These are phyloP conservation scores for Colletotrichum acutatum DNA, from an alignment of 2,329 filamentous ascomycete genomes.

Conservation along the genomic window DNA sequence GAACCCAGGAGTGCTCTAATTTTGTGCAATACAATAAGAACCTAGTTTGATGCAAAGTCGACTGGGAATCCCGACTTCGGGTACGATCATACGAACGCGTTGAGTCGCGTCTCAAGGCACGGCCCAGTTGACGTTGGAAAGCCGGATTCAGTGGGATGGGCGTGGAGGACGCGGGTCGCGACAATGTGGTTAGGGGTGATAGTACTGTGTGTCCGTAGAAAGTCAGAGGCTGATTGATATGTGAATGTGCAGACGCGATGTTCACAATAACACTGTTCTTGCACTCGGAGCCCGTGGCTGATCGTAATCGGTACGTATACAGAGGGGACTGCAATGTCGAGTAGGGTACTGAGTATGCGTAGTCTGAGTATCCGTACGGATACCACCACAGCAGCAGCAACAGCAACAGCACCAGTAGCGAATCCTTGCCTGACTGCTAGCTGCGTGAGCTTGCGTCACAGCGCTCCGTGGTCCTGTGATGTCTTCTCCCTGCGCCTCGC, in stretches of 20 bases:
- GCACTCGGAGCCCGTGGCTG: not conserved
- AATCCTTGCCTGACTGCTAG: constrained; percentile 17
- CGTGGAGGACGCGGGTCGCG: not conserved
- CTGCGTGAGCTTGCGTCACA: constrained; percentile 30
- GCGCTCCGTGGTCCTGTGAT: constrained; percentile 34
- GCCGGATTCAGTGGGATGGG: not conserved
- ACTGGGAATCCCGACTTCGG: not conserved
- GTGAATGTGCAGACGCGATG: not conserved
- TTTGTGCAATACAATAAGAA: not conserved
- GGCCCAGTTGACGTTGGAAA: not conserved
- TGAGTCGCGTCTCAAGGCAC: not conserved
- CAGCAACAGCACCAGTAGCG: not conserved
- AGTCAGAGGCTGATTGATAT: not conserved
- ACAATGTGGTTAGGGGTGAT: not conserved
- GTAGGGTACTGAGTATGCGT: not conserved
- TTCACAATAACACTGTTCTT: not conserved
- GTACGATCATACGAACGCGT: not conserved
- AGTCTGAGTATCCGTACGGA: not conserved
- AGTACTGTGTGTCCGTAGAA: too few species aligned
- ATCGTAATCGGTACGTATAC: not conserved
- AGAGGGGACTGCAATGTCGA: not conserved
- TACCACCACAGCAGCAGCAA: not conserved
- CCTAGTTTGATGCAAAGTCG: not conserved
- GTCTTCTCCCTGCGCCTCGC: constrained; percentile 32
- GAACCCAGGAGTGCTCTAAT: not conserved